Base-by-base conservation (phyloP, 768 basidiomycete genomes). In the Termitomyces sp. region DNA sequence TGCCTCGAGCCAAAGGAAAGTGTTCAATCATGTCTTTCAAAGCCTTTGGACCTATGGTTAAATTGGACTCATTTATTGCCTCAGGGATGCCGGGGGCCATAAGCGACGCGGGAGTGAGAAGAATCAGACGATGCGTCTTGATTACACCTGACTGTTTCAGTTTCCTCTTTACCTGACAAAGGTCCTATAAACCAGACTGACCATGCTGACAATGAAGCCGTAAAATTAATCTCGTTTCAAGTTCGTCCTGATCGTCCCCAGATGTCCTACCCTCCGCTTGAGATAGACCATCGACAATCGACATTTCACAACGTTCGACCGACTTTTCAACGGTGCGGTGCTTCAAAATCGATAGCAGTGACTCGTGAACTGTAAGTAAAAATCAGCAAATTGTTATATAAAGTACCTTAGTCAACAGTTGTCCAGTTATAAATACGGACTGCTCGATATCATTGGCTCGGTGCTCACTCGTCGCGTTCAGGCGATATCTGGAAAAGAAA, bases 181-280 rank as follows among this genome's bases (percentile, higher is more conserved):
- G 21, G 44, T 45, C 53, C 30, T 21, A 35, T 28, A 28, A 31
- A 2, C 40, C 17, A 47, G 21, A 28, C 52, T 10, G 11, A 89
- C 91, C 91, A 62, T 92, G 87, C 74, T 93, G 92, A 69, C 91
- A 94, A 63, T 89, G 79, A 50, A 93, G 68, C 60, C 85, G 84
- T 40, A 93, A 73, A 31, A 89, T 76, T 52, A 93, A 72, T 63
- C 79, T 85, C 64, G 85, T 87, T 68, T 91, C 88, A 6, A 90
- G 72, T 48, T 79, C 75, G 60, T 91, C 88, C 10, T 67, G 63
- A 19, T 79, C 80, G 23, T 80, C 79, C 44, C 74, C 73, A 11
- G 71, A 70, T 26, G 70, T 72, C 10, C 68, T 68, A 17, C 71
- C 66, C 4, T 70, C 69, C 10, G 65, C 63, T n/a, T 60, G 60